These are phyloP conservation scores for Nyssa sinensis DNA, from an alignment of 148 eudicot species.

Conservation along the genomic window DNA sequence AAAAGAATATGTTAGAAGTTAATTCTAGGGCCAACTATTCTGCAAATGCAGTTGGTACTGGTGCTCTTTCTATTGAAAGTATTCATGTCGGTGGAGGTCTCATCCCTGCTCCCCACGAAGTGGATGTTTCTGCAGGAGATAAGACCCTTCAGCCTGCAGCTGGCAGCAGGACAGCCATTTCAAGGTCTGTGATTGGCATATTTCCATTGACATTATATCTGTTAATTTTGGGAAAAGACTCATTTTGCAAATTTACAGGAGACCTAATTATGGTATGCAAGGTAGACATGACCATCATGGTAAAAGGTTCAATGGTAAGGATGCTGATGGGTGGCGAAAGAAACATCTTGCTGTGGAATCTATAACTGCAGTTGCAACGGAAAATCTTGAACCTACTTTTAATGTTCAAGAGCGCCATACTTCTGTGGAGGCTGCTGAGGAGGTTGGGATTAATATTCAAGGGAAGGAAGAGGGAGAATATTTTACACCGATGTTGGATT, in stretches of 20 bases:
- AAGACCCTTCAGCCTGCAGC: conserved; percentile 33
- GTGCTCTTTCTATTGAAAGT: conserved; percentile 29
- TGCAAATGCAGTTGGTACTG: conserved; percentile 28
- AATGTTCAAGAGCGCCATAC: conserved; percentile 28
- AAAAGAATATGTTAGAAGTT: conserved; percentile 28
- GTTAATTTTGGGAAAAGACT: conserved; percentile 10
- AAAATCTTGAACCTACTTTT: conserved; percentile 32
- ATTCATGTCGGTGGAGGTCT: conserved; percentile 35
- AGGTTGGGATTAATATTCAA: conserved; percentile 23
- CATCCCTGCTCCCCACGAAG: conserved; percentile 39
- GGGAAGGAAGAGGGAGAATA: conserved; percentile 42
- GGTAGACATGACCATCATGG: conserved; percentile 39
- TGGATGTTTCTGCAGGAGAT: conserved; percentile 28
- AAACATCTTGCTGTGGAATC: conserved; percentile 39
- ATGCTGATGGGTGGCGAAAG: conserved; percentile 58
- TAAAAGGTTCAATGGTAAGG: conserved; percentile 48
- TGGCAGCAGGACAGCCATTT: conserved; percentile 21
- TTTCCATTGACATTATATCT: background rate
- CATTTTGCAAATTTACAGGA: conserved; percentile 50
- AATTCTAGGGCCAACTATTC: conserved; percentile 24
- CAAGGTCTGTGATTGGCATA: conserved; percentile 53
- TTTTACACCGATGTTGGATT: conserved; percentile 34
- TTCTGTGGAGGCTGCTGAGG: conserved; percentile 35
- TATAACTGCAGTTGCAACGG: conserved; percentile 22
- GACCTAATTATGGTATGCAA: conserved; percentile 45